Base-by-base conservation (phyloP, 768 basidiomycete genomes). In the Suillus spraguei region DNA sequence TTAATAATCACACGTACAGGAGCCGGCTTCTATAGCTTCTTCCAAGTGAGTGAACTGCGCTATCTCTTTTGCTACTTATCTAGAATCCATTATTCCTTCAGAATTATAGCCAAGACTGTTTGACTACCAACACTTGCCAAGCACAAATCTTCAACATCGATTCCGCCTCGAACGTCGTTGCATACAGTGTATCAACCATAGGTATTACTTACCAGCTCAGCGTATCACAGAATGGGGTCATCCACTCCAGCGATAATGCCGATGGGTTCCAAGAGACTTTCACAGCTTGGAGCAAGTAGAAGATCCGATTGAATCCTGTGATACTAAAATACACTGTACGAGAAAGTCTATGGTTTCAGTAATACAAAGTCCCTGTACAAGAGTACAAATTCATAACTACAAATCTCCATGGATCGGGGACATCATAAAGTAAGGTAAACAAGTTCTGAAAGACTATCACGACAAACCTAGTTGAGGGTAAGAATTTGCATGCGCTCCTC, bases 401-500 rank as follows among this genome's bases (percentile, higher is more conserved):
- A 11, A 24, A 56, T 56, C 36, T 8, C 36, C 22, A 38, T 38
- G 38, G 28, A 41, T 5, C 17, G 13, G 35, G 52, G 55, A 20
- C n/a, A 20, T 41, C 38, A 58, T 41, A 17, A 41, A 2, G 17
- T 41, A 58, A 36, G 10, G 39, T 41, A 39, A 58, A 58, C 54
- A 38, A 9, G 35, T 9, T 55, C 36, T 22, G n/a, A 22, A 14
- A 38, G 24, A 56, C 9, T 39, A 22, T 55, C 13, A 22, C 13
- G 36, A 55, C 24, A 17, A 22, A 39, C 24, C 24, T 60, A 67
- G 38, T 33, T 65, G 64, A 87, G 68, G 63, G 76, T 77, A 63
- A 91, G 79, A 39, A 93, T 75, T 66, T 88, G 88, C 13, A 85
- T 80, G 39, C 87, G 82, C 62, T 91, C 91, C 63, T 92, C 91